Percentiles rank a stretch among this genome's conserved stretches.
Conservation (phyloP, 768 basidiomycete species). For the Myochromella boudieri region DNA sequence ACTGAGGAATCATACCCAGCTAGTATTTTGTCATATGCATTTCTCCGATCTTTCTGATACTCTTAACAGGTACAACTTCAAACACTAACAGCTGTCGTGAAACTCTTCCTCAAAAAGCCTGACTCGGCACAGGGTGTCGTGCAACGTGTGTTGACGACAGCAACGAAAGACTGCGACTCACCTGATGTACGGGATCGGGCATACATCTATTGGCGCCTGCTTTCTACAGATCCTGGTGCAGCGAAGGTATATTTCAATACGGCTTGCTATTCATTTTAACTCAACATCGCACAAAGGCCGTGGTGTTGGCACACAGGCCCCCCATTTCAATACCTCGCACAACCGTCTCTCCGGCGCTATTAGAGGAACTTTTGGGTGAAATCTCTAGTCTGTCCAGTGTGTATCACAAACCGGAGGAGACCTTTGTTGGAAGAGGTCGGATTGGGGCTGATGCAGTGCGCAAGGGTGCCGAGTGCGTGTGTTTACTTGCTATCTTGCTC, state of each 20-base stretch:
- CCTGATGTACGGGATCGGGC: conserved; percentile 96
- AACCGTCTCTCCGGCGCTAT: conserved; percentile 80
- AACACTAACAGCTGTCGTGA: conserved; percentile 93
- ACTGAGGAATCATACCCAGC: conserved; percentile 92
- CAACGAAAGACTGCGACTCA: conserved; percentile 96
- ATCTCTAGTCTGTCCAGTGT: conserved; percentile 89
- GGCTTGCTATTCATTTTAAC: background rate
- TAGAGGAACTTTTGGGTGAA: conserved; percentile 92
- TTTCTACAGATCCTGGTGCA: conserved; percentile 93
- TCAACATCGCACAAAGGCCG: conserved; percentile 44
- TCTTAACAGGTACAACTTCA: conserved; percentile 62
- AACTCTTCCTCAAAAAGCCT: conserved; percentile 93
- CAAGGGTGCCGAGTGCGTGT: conserved; percentile 58
- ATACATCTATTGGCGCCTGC: conserved; percentile 95
- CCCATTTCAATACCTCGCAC: conserved; percentile 93
- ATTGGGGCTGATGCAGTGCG: conserved; percentile 79
- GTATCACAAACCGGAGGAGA: conserved; percentile 96
- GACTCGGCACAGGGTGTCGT: conserved; percentile 91
- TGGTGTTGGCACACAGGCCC: conserved; percentile 89
- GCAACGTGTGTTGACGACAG: conserved; percentile 87
- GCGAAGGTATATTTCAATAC: conserved; percentile 67
- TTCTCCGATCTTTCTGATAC: conserved; percentile 5
- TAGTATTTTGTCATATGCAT: conserved; percentile 20
- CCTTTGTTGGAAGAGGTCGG: conserved; percentile 91
- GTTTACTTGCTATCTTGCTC: conserved; percentile 2